Evolutionary conservation across 2,329 filamentous ascomycete genomes (phyloP), one percentile per base, ranked within the genome.

Genomic region (Diaporthe velutina): DNA sequence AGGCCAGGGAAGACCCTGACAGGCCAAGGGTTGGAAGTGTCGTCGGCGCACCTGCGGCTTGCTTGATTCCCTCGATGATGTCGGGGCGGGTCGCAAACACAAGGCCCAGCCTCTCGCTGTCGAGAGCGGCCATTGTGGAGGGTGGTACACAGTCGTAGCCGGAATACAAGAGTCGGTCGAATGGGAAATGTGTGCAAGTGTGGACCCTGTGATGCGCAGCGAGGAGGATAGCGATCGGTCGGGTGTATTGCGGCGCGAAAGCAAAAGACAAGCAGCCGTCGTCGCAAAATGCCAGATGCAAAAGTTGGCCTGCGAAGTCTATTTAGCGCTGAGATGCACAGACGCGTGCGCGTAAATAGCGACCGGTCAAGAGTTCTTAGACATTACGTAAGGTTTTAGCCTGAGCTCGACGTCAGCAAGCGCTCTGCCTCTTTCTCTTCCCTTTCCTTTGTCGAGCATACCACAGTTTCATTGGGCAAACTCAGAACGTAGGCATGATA

Each of bases 11-110:
- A 28, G 7, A 3, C 17, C n/a, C n/a, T n/a, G n/a, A n/a, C n/a
- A n/a, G n/a, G n/a, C n/a, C n/a, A n/a, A 52, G 19, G 35, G 30
- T 48, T 57, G 4, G 7, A 22, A 30, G 12, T 33, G 35, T 52
- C 13, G 38, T 66, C 33, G 10, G 10, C 55, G 35, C 67, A 90
- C 89, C 88, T 35, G 90, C 89, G 75, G 87, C 87, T 77, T 84
- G 82, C 75, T 86, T 83, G 78, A 92, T 91, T 73, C 85, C 85
- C 17, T 86, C 80, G 25, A 92, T 79, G 74, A 92, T 88, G 77
- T 92, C 90, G 9, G 89, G 89, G 66, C 90, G 85, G 52, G 88
- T 85, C 73, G 87, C 82, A 80, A 92, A 91, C 77, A 91, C 86
- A 73, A 84, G 82, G 75, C 83, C 83, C 72, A 91, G 83, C 79